These are phyloP conservation scores for Rhynchospora pubera DNA, from an alignment of 176 grass and related monocot genomes.

Conservation along the genomic window DNA sequence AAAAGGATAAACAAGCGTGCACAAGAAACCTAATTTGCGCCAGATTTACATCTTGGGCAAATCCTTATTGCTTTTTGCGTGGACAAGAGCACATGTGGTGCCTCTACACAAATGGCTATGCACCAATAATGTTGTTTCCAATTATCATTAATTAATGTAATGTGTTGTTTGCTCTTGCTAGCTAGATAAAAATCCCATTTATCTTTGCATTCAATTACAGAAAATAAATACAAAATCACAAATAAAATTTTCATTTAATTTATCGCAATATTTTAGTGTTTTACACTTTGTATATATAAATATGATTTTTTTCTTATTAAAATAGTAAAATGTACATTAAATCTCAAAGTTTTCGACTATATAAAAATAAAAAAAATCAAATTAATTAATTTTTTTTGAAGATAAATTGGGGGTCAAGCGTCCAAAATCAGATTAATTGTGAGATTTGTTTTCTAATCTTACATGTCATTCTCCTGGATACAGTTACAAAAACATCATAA, in stretches of 20 bases:
- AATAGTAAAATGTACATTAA: neutral
- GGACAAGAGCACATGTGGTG: slow-evolving; percentile 38
- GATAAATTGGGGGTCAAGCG: too few species aligned
- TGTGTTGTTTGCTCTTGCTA: neutral
- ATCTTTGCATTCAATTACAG: neutral
- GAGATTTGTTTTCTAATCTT: neutral
- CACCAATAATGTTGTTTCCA: neutral
- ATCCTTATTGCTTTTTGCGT: slow-evolving; percentile 22
- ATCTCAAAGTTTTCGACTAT: neutral
- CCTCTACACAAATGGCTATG: slow-evolving; percentile 23
- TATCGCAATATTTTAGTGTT: neutral
- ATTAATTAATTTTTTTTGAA: too few species aligned
- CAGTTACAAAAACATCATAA: neutral
- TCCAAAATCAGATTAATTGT: neutral
- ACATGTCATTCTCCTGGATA: neutral
- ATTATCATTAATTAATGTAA: neutral
- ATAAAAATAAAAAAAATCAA: neutral
- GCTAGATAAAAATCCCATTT: neutral
- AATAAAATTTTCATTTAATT: neutral
- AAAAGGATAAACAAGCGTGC: slow-evolving; percentile 23
- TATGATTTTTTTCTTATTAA: too few species aligned
- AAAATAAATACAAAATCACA: neutral
- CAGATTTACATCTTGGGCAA: slow-evolving; percentile 3
- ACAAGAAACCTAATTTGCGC: slow-evolving; percentile 17
- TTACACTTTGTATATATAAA: neutral